phyloP scores from a whole-genome alignment of 2,329 filamentous ascomycete species.

The Pseudogymnoascus verrucosus region DNA sequence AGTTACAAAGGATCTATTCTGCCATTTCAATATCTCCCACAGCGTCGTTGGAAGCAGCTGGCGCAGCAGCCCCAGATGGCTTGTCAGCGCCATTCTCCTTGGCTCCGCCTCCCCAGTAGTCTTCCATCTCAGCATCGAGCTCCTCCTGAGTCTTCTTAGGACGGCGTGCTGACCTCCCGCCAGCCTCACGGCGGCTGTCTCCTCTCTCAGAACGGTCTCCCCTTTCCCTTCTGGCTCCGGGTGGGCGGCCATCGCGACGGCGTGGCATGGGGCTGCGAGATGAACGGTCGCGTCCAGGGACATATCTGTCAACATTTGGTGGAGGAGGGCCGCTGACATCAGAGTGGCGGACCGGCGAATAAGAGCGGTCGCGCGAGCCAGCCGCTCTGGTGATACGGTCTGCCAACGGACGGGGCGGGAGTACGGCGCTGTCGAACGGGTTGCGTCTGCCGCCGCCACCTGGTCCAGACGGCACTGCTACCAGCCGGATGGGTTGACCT shows the following conservation, averaged over 20 bases:
- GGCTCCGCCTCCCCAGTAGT: conserved; percentile 65
- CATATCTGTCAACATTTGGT: conserved; percentile 28
- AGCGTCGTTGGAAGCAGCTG: conserved; percentile 25
- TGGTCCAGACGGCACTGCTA: conserved; percentile 48
- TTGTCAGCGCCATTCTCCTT: conserved; percentile 24
- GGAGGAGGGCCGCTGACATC: conserved; percentile 28
- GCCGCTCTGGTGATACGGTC: conserved; percentile 50
- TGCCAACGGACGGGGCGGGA: conserved; percentile 49
- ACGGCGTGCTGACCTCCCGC: conserved; percentile 45
- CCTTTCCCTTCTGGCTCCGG: conserved; percentile 33
- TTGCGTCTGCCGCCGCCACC: conserved; percentile 37
- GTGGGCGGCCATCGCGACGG: conserved; percentile 44
- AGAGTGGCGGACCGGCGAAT: conserved; percentile 39
- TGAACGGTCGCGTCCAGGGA: conserved; percentile 28
- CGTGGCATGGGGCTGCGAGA: conserved; percentile 53
- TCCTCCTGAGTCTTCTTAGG: conserved; percentile 84
- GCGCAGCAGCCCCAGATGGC: conserved; percentile 23
- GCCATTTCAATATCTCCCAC: conserved; percentile 59
- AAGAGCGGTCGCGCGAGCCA: conserved; percentile 53
- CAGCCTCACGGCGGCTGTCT: conserved; percentile 34
- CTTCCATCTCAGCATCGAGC: conserved; percentile 92
- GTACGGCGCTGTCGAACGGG: conserved; percentile 47
- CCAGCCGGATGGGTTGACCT: conserved; percentile 74
- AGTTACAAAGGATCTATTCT: background rate
- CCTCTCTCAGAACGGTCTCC: conserved; percentile 30